Evolutionary conservation across 148 eudicot genomes (phyloP).

Genomic region (Bassia scoparia): DNA sequence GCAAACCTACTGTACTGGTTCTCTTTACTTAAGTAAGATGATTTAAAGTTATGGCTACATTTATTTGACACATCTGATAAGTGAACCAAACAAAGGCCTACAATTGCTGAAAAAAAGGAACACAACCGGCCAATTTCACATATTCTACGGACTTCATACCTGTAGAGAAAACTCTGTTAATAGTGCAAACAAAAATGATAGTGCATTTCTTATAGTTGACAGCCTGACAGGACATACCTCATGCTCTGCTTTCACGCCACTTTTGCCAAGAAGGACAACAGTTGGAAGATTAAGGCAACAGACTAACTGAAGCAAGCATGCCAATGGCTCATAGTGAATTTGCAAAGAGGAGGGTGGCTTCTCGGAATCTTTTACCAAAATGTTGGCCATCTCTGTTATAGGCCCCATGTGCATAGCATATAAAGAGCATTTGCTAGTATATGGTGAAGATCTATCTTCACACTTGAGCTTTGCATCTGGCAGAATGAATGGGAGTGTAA

Average conservation of each 20-base stretch:
- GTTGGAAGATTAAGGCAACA: slow-evolving; percentile 49
- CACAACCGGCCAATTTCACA: too few species aligned
- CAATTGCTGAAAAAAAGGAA: too few species aligned
- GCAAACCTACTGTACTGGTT: too few species aligned
- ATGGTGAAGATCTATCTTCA: slow-evolving; percentile 37
- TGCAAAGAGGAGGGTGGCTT: slow-evolving; percentile 51
- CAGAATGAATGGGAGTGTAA: slow-evolving; percentile 54
- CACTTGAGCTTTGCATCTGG: slow-evolving; percentile 55
- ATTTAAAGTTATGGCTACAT: too few species aligned
- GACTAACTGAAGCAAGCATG: slow-evolving; percentile 61
- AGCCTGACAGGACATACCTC: slow-evolving; percentile 44
- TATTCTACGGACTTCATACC: too few species aligned
- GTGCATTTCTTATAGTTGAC: background rate
- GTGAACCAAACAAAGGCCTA: too few species aligned
- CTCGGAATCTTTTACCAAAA: slow-evolving; percentile 39
- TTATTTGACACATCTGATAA: too few species aligned
- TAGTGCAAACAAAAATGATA: background rate
- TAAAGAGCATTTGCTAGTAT: slow-evolving; percentile 26
- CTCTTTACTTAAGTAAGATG: too few species aligned
- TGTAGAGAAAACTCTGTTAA: too few species aligned
- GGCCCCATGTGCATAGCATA: slow-evolving; percentile 60
- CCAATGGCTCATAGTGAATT: slow-evolving; percentile 62
- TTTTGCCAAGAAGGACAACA: slow-evolving; percentile 52
- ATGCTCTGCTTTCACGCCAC: slow-evolving; percentile 38
- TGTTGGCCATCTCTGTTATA: slow-evolving; percentile 36